Conservation (phyloP, 495 filamentous ascomycete species). For the Penicillium salamii region DNA sequence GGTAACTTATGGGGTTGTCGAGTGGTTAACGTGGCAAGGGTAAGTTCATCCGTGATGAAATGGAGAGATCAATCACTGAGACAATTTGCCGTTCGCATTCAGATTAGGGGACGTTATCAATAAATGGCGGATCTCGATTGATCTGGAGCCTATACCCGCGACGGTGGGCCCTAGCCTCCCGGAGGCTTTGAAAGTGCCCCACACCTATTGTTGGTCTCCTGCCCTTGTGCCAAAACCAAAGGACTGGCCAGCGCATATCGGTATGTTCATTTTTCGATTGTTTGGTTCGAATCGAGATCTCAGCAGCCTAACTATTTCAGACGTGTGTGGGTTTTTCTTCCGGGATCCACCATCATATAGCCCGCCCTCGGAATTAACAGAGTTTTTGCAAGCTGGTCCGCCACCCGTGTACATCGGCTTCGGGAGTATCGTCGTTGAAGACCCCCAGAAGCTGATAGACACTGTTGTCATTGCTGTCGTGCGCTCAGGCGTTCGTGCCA, state of each 20-base stretch:
- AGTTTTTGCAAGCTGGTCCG: conserved; percentile 52
- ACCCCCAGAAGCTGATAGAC: conserved; percentile 51
- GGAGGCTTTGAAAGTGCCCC: conserved; percentile 52
- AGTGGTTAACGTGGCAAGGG: conserved; percentile 69
- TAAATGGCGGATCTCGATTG: conserved; percentile 48
- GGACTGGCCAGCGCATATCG: conserved; percentile 60
- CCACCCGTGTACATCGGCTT: conserved; percentile 67
- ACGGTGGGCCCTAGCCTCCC: conserved; percentile 34
- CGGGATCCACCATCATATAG: conserved; percentile 48
- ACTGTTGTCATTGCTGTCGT: conserved; percentile 55
- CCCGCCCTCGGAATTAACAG: conserved; percentile 47
- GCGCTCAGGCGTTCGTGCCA: conserved; percentile 49
- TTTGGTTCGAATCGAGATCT: no score
- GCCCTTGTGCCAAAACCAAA: conserved; percentile 58
- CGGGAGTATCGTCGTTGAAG: conserved; percentile 63
- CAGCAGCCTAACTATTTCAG: no score
- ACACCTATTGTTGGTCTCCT: conserved; percentile 65
- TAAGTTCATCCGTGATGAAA: conserved; percentile 12
- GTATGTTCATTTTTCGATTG: conserved; percentile 18
- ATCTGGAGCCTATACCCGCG: conserved; percentile 47
- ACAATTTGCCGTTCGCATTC: no score
- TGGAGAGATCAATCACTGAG: conserved; percentile 7
- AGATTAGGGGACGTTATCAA: conserved; percentile 62
- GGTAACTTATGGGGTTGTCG: conserved; percentile 58
- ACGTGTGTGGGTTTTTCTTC: conserved; percentile 63